Evolutionary conservation across 2,329 filamentous ascomycete genomes (phyloP), one percentile per base, ranked within the genome.

Genomic region (Fusarium xylarioides): DNA sequence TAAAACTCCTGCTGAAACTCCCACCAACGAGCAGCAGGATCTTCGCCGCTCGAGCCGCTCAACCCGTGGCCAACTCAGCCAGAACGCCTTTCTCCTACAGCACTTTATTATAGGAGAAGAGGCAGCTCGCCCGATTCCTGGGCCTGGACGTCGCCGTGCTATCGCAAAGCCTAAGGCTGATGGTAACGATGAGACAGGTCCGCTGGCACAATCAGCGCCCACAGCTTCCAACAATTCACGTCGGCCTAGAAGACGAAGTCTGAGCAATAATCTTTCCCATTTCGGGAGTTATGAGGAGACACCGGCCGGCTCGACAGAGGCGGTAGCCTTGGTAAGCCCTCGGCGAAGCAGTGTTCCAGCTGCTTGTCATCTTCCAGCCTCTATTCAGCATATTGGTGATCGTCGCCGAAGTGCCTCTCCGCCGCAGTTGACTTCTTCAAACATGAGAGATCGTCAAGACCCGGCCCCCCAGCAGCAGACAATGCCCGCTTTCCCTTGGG

Each of bases 31-130:
- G 14, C 56, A 47, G 38, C 28, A 62, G 18, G 21, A 34, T n/a
- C 38, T 46, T 32, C 68, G 47, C 18, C 38, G 68, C 23, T 68
- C 67, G 4, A 55, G 34, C 11, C 56, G 67, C 34, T 44, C 46
- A 37, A 68, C 26, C 28, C 28, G 68, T 19, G 67, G 68, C 15
- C 53, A 55, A 26, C 34, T 18, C 34, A 54, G 16, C 23, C 40
- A 54, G 50, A 23, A 21, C n/a, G 19, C 10, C 11, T 43, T 38
- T 11, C 37, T 67, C 21, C 26, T 35, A 6, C 21, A 63, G 19
- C 23, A 50, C 34, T 68, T 52, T 32, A 19, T 52, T 11, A 9
- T 43, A 18, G 46, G 53, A 38, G 53, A 54, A 18, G 46, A 21
- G 11, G 65, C 58, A 30, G n/a, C 23, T 64, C 57, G 35, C n/a